A percentile compares a stretch with the other conserved stretches of the same genome.
These are phyloP conservation scores for Salix exigua DNA, from an alignment of 345 rosid species.

Conservation along the genomic window DNA sequence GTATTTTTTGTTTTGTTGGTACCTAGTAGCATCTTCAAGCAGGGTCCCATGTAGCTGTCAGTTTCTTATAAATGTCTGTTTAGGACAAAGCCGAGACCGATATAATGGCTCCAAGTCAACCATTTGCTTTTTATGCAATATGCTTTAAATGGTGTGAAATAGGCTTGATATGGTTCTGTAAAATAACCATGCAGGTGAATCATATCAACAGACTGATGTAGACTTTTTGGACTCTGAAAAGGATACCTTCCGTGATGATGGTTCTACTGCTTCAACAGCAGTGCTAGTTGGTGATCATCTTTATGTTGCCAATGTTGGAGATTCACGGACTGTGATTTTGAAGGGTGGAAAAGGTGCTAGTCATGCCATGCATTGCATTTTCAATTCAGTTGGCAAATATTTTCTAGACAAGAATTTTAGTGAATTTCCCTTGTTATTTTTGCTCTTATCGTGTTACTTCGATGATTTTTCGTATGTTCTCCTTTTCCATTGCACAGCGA, in stretches of 20 bases:
- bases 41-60: slow-evolving; percentile 19
- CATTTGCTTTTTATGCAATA: not conserved
- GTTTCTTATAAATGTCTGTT: slow-evolving; percentile 8
- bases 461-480: not conserved
- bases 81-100: slow-evolving; percentile 1
- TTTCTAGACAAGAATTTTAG: not conserved
- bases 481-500: slow-evolving; percentile 14
- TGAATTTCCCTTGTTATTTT: not conserved
- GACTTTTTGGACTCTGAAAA: slow-evolving; percentile 82
- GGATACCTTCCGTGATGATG: slow-evolving; percentile 84
- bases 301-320: slow-evolving; percentile 99
- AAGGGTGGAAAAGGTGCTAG: slow-evolving; percentile 80
- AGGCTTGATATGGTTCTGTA: not conserved
- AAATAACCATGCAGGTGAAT: slow-evolving; percentile 59
- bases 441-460: not conserved
- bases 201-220: slow-evolving; percentile 79
- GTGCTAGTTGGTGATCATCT: slow-evolving; percentile 84
- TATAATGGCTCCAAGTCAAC: not conserved
- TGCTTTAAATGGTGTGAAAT: not conserved
- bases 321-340: slow-evolving; percentile 87
- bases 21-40: slow-evolving; percentile 12
- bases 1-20: not conserved
- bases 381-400: not conserved
- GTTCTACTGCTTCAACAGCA: slow-evolving; percentile 98
- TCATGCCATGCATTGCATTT: not conserved